Evolutionary conservation across 2,329 filamentous ascomycete genomes (phyloP).

Genomic region (Botrytis medusae): DNA sequence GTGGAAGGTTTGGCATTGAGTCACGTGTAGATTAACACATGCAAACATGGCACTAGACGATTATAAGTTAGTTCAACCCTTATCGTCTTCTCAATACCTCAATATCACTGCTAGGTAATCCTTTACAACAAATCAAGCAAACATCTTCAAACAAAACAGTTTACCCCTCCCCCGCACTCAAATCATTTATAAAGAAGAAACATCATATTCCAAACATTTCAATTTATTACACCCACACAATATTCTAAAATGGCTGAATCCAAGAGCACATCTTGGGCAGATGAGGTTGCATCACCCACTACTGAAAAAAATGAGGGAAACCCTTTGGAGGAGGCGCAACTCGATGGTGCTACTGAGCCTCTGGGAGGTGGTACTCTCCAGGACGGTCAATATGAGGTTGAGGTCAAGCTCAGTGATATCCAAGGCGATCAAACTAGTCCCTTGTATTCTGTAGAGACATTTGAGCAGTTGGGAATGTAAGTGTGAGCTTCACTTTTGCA

Average conservation of each 20-base stretch:
- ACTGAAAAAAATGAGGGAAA: slow-evolving; percentile 24
- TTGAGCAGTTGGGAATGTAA: slow-evolving; percentile 83
- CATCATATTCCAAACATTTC: not conserved
- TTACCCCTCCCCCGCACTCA: not conserved
- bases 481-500: slow-evolving; percentile 6
- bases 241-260: slow-evolving; percentile 9
- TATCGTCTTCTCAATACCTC: not conserved
- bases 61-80: slow-evolving; percentile 2
- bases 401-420: slow-evolving; percentile 87
- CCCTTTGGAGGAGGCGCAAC: slow-evolving; percentile 37
- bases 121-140: slow-evolving; percentile 7
- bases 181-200: not conserved
- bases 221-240: not conserved
- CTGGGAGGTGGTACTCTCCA: slow-evolving; percentile 53
- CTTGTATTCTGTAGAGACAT: slow-evolving; percentile 79
- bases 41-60: not conserved
- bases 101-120: not conserved
- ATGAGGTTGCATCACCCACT: slow-evolving; percentile 42
- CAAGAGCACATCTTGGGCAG: slow-evolving; percentile 42
- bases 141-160: slow-evolving; percentile 3
- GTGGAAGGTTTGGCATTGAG: not conserved
- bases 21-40: slow-evolving; percentile 1
- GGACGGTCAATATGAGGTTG: slow-evolving; percentile 82
- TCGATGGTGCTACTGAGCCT: slow-evolving; percentile 48
- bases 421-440: slow-evolving; percentile 85